Conservation (phyloP, 306 rosid species). For the Cyamopsis tetragonoloba region DNA sequence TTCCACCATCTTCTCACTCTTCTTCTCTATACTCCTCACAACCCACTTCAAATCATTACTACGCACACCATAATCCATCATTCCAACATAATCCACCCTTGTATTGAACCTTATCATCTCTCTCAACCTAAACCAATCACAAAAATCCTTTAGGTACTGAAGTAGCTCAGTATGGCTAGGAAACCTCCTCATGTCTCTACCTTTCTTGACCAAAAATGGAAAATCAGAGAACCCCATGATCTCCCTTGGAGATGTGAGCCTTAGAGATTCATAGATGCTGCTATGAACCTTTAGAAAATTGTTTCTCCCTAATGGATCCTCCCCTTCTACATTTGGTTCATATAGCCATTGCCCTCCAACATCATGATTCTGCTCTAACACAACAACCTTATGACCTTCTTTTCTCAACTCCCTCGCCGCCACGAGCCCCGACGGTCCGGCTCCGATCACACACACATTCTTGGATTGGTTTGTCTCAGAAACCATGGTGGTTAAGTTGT, state of each 20-base stretch:
- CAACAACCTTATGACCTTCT: conserved; percentile 71
- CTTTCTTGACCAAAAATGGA: conserved; percentile 72
- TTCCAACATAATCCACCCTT: conserved; percentile 71
- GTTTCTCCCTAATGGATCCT: conserved; percentile 65
- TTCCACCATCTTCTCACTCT: conserved; percentile 39
- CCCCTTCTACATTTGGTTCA: conserved; percentile 55
- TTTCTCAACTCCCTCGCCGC: conserved; percentile 78
- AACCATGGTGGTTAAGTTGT: conserved; percentile 42
- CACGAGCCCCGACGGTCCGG: conserved; percentile 85
- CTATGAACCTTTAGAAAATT: conserved; percentile 57
- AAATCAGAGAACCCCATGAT: conserved; percentile 86
- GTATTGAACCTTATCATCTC: conserved; percentile 76
- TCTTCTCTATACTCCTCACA: conserved; percentile 54
- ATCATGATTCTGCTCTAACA: conserved; percentile 77
- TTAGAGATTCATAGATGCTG: conserved; percentile 64
- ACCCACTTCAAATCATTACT: conserved; percentile 66
- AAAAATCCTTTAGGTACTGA: conserved; percentile 64
- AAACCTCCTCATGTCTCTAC: conserved; percentile 76
- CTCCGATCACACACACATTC: conserved; percentile 82
- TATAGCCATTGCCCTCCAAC: conserved; percentile 97
- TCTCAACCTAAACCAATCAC: conserved; percentile 63
- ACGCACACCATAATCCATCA: conserved; percentile 45
- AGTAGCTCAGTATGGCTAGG: conserved; percentile 76
- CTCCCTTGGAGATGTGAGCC: conserved; percentile 76
- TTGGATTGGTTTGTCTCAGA: conserved; percentile 46